Base-by-base conservation (phyloP, 805 yeast species). In the Cyberlindnera xylosilytica region DNA sequence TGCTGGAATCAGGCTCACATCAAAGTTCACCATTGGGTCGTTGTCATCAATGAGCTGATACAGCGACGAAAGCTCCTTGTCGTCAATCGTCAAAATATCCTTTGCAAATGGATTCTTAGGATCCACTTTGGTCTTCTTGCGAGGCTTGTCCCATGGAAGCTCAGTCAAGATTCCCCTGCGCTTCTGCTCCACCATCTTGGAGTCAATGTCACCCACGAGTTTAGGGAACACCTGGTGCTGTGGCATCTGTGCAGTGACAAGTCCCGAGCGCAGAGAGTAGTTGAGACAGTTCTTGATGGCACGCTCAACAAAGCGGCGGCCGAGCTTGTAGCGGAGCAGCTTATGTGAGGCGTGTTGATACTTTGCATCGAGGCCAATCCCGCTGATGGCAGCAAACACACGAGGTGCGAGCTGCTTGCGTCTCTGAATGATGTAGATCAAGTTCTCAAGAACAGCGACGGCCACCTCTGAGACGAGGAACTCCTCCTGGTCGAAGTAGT, bases 371-470 rank as follows among this genome's bases (percentile, higher is more conserved):
- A 74, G 58, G 46, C 78, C 89, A 52, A 81, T 87, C 9, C 72
- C 69, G 34, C 86, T 72, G 10, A 89, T 63, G 12, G 74, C 72
- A 16, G 73, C 66, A 19, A 87, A 64, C 11, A 90, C 78, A 42
- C 76, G 76, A 1, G 73, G 67, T 2, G 78, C 65, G 34, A 75
- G 70, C 38, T 76, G 79, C 2, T 87, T 83, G 53, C 96, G 78
- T 24, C 78, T 69, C 52, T 79, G 81, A 49, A 86, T 73, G 28
- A 93, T 62, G 13, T 77, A 69, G 6, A 84, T 69, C 17, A 83
- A 64, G 38, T 81, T 79, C 52, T 85, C 79, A 20, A 88, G 62
- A 0, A 86, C 70, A 6, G 95, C 86, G 13, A 87, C 75, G 39
- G 85, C 75, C 3, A 79, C 51, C 4, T 84, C 77, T 11, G 83